phyloP scores from a whole-genome alignment of 805 yeast genomes.

The Starmerella powellii region DNA sequence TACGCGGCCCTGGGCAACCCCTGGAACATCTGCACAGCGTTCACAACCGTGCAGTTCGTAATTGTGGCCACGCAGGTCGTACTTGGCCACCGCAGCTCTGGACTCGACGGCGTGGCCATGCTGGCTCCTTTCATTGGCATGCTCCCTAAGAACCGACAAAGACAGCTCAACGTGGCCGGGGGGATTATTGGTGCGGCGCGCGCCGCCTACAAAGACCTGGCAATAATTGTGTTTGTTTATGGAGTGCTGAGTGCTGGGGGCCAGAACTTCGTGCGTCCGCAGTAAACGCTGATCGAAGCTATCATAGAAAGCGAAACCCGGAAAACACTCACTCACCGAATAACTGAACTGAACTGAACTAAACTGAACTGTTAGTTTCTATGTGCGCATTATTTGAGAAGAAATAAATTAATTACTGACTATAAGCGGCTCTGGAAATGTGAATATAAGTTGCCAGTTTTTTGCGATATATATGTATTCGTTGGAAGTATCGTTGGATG shows the following conservation, averaged over 20 bases:
- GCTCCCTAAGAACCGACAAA: constrained; percentile 24
- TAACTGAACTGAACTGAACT: too few species aligned
- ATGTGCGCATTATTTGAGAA: too few species aligned
- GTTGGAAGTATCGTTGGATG: too few species aligned
- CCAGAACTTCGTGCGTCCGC: constrained; percentile 7
- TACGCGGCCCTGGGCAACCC: constrained; percentile 21
- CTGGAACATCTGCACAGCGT: constrained; percentile 17
- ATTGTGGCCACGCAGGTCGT: constrained; percentile 22
- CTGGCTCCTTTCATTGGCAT: constrained; percentile 23
- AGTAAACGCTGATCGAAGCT: not conserved
- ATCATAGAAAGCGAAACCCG: not conserved
- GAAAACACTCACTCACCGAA: too few species aligned
- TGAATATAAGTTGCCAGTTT: too few species aligned
- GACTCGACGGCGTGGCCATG: constrained; percentile 19
- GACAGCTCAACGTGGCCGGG: constrained; percentile 20
- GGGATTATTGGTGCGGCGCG: constrained; percentile 14
- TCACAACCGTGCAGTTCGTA: constrained; percentile 21
- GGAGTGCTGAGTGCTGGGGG: constrained; percentile 20
- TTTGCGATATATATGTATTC: too few species aligned
- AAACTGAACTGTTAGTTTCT: too few species aligned
- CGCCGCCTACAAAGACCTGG: constrained; percentile 23
- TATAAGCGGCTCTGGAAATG: too few species aligned
- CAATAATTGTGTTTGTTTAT: constrained; percentile 24
- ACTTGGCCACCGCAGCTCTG: constrained; percentile 21
- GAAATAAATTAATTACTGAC: too few species aligned